Base-by-base conservation (phyloP, 495 filamentous ascomycete genomes). In the Pyronema domesticum region DNA sequence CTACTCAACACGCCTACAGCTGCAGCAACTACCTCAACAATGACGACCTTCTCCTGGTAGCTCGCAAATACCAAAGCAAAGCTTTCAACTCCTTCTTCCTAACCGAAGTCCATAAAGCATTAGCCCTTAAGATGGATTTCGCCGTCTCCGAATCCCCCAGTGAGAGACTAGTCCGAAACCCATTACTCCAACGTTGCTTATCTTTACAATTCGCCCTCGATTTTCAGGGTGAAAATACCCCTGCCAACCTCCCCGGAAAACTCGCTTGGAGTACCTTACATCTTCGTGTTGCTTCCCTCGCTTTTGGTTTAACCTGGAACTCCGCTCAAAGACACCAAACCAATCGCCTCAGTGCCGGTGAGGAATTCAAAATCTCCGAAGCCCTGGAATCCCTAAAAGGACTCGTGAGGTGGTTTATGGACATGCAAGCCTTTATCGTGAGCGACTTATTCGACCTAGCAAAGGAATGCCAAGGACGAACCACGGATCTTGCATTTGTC, bases 341-440 rank as follows among this genome's bases (percentile, higher is more conserved):
- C 3, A 53, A 37, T 5, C 36, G 35, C 18, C 50, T 19, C n/a
- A 30, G 37, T 9, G 35, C 19, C 3, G 10, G 4, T n/a, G 50
- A 53, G 3, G 50, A 53, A 14, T 40, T 43, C 50, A 53, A 23
- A 37, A 30, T 30, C 23, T 37, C 50, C 5, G 65, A 68, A 40
- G 64, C 57, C 3, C 45, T 68, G 30, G 57, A 64, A 37, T 61
- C 59, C 8, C 33, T 68, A 9, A 23, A 61, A 13, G 65, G 65
- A 14, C 42, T 68, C 9, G 60, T 66, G 8, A 57, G 56, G n/a
- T 68, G 67, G 67, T 51, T 67, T n/a, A 67, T 64, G 59, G 67
- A 68, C 46, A 59, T 68, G 18, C 61, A 67, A 55, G 57, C 58
- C 13, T 56, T 58, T 37, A 60, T 68, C 6, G 57, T 68, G 14